A percentile compares a stretch with the other conserved stretches of the same genome.
These are phyloP conservation scores for Juncus inflexus DNA, from an alignment of 176 grass and related monocot species.

Conservation along the genomic window DNA sequence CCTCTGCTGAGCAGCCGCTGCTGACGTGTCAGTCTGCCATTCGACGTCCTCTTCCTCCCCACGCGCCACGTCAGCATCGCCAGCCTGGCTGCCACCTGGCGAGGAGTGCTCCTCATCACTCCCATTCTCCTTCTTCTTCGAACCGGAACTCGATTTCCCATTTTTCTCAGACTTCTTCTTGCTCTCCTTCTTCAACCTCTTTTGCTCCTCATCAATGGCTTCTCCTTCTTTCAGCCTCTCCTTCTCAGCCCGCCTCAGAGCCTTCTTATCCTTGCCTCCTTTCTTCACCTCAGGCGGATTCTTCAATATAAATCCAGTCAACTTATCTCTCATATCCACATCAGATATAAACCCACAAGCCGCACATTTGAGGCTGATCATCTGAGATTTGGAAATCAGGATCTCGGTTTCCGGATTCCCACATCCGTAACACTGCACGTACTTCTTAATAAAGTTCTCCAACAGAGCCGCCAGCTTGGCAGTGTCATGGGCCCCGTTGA, in stretches of 20 bases:
- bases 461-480: conserved; percentile 72
- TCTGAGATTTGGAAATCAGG: conserved; percentile 57
- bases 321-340: conserved; percentile 81
- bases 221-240: conserved; percentile 72
- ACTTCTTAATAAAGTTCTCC: conserved; percentile 90
- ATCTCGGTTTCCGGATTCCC: conserved; percentile 88
- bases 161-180: conserved; percentile 76
- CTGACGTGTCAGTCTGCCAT: conserved; percentile 84
- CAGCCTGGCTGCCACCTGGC: conserved; percentile 39
- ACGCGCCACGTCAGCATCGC: conserved; percentile 32
- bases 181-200: conserved; percentile 68
- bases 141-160: conserved; percentile 42
- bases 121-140: conserved; percentile 25
- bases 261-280: conserved; percentile 71
- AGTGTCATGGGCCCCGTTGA: conserved; percentile 81
- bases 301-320: conserved; percentile 65
- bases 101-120: conserved; percentile 72
- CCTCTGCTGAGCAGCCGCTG: conserved; percentile 59
- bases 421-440: conserved; percentile 76
- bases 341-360: conserved; percentile 79
- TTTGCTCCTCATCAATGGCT: conserved; percentile 83
- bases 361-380: conserved; percentile 71
- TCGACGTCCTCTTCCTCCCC: conserved; percentile 47
- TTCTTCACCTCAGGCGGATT: conserved; percentile 74
- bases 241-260: conserved; percentile 81